A percentile compares a stretch with the other conserved stretches of the same genome.
phyloP scores from a whole-genome alignment of 2,329 filamentous ascomycete species.

The Emergomyces pasteurianus region DNA sequence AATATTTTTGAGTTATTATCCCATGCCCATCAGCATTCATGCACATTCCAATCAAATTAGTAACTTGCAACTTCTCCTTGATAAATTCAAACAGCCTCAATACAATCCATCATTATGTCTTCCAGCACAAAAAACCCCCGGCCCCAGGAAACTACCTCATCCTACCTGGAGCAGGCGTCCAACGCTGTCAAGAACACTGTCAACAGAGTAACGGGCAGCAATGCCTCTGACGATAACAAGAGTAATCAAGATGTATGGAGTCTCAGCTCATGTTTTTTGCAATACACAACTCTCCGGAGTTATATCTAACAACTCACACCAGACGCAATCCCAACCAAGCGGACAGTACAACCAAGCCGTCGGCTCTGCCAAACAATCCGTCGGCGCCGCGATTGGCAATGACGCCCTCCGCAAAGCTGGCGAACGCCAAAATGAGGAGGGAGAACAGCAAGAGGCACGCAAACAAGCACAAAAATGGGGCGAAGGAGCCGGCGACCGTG shows the following conservation, averaged over 20 bases:
- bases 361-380: conserved; percentile 70
- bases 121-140: background rate
- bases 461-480: conserved; percentile 69
- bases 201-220: background rate
- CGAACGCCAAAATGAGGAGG: conserved; percentile 64
- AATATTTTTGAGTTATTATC: background rate
- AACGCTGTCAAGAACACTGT: background rate
- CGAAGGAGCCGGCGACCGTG: conserved; percentile 53
- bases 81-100: background rate
- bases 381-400: conserved; percentile 64
- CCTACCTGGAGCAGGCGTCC: background rate
- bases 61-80: background rate
- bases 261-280: background rate
- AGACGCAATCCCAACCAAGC: conserved; percentile 24
- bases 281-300: background rate
- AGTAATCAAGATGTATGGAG: conserved; percentile 5
- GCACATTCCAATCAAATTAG: background rate
- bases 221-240: conserved; percentile 11
- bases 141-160: background rate
- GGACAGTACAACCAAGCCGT: conserved; percentile 82
- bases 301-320: background rate
- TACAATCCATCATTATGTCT: background rate
- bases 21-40: background rate
- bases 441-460: conserved; percentile 69
- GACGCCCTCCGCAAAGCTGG: conserved; percentile 65